Evolutionary conservation across 169 alveolate species (phyloP), one percentile per base, ranked within the genome.

Genomic region (Plasmodium berghei): DNA sequence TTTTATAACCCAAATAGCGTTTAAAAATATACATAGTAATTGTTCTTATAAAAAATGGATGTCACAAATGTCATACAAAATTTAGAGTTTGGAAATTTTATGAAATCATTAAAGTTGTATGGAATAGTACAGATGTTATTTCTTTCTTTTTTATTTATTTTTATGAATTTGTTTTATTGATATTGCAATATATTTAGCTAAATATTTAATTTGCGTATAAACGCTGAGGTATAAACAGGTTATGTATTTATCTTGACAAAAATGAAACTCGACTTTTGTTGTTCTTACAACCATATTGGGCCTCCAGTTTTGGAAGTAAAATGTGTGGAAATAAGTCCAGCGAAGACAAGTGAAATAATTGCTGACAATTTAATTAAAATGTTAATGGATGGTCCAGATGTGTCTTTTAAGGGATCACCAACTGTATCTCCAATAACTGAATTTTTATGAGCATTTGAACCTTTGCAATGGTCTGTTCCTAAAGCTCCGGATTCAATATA

Each of bases 351-450:
- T 8, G 97, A 93, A 58, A 94, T 83, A 73, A 96, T 95, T 28
- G 97, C 97, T 40, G 96, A 91, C 16, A 96, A 94, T 89, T 96
- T 96, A 49, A 96, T 88, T 45, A 95, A 86, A 80, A 96, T 96
- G 90, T 95, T 95, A 80, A 96, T 90, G 24, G 97, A 92, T 14
- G 98, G 99, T 24, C 99, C 99, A 24, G 97, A 93, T 56, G 99
- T 97, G 71, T 97, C 99, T 94, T 97, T 97, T 72, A 97, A 90
- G 55, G 99, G 99, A 87, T 97, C 99, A 24, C 99, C 99, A 69
- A 96, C 97, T 90, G 96, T 96, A 92, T 97, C 98, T 75, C 98
- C 99, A 88, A 95, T 94, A 61, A 96, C 97, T 18, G 98, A 96
- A 73, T 94, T 94, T 86, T 96, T 95, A 87, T 95, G 97, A 1